Percentiles rank a stretch among this genome's conserved stretches.
These are phyloP conservation scores for Suhomyces canberraensis DNA, from an alignment of 805 yeast genomes.

Conservation along the genomic window DNA sequence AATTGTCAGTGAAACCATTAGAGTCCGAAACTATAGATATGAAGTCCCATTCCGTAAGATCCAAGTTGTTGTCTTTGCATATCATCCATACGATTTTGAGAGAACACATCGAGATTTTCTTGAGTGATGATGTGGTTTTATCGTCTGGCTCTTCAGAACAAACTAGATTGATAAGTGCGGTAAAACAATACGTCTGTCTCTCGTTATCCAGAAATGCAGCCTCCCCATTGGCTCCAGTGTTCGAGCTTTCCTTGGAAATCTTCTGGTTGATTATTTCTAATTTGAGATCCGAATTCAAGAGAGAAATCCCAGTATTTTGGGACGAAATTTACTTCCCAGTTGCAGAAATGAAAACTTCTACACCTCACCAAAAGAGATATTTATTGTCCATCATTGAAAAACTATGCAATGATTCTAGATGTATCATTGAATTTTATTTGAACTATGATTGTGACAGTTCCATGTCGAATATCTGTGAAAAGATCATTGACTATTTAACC, in stretches of 20 bases:
- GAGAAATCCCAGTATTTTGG: conserved; percentile 90
- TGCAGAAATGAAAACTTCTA: conserved; percentile 85
- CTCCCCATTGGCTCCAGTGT: conserved; percentile 85
- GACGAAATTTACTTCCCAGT: conserved; percentile 93
- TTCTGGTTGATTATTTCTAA: conserved; percentile 86
- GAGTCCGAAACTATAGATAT: conserved; percentile 75
- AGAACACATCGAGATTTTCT: conserved; percentile 80
- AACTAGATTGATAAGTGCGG: conserved; percentile 69
- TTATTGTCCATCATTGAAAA: conserved; percentile 77
- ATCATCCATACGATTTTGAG: conserved; percentile 80
- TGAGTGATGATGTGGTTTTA: conserved; percentile 52
- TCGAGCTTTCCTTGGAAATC: conserved; percentile 86
- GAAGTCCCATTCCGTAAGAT: conserved; percentile 90
- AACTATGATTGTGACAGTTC: conserved; percentile 91
- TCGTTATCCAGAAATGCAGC: conserved; percentile 90
- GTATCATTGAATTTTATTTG: conserved; percentile 86
- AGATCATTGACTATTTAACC: conserved; percentile 73
- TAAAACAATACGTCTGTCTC: conserved; percentile 79
- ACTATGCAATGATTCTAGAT: conserved; percentile 82
- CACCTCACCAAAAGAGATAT: conserved; percentile 89
- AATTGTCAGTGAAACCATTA: conserved; percentile 78
- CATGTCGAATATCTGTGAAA: conserved; percentile 83
- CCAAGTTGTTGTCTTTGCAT: conserved; percentile 84
- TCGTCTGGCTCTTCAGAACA: conserved; percentile 48
- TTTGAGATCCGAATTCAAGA: conserved; percentile 81